Base-by-base conservation (phyloP, 2,329 filamentous ascomycete species). In the Scortechinia acanthostroma region DNA sequence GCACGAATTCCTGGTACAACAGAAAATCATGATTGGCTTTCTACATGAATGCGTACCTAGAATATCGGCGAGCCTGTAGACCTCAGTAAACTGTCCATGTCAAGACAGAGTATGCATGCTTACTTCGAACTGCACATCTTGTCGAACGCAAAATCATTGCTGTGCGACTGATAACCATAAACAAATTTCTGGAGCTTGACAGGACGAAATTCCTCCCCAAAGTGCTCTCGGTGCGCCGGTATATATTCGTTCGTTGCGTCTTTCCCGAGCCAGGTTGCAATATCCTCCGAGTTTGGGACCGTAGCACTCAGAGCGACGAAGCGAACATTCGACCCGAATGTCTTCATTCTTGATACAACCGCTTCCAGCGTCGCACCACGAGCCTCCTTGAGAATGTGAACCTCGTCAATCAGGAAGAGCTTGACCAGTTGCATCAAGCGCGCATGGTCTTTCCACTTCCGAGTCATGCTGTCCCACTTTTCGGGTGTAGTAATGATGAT, bases 401-500 rank as follows among this genome's bases (percentile, higher is more conserved):
- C 87, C 56, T 95, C 88, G 53, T 95, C 88, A 46, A 95, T 90
- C 17, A 95, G 72, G 49, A 93, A 88, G 0, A 95, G 66, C 48
- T 84, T 86, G 42, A 94, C 77, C 49, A 91, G 71, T 47, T 83
- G 76, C 62, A 94, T 78, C 16, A 94, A 66, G 50, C 74, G 85
- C 44, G 75, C 74, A 54, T 94, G 85, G 53, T 94, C 88, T 52
- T 83, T 80, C 89, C 89, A 94, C 56, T 88, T 91, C 16, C 88
- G 74, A 0, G 89, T 94, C 59, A 93, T 83, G 48, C 87, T 91
- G 57, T 95, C 88, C 88, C 88, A 94, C 56, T 94, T 94, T 61
- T 95, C 88, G 0, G 89, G 88, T 0, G 88, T 95, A 0, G 89
- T 93, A 49, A 94, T 75, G 51, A 95, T 91, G 50, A 95, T 87